These are phyloP conservation scores for Amanita muscaria DNA, from an alignment of 768 basidiomycete genomes.

Conservation along the genomic window DNA sequence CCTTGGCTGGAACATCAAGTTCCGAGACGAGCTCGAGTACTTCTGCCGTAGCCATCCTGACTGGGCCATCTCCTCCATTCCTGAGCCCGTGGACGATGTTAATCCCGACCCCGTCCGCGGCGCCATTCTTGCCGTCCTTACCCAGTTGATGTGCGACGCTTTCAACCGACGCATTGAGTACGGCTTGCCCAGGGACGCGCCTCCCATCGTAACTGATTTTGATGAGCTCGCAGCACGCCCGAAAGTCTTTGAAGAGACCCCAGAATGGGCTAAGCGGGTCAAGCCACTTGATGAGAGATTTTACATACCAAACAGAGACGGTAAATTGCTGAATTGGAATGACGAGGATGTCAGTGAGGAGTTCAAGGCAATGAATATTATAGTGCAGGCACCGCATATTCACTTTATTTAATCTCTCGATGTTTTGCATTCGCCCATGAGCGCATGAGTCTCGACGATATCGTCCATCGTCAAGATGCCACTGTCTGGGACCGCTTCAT, in stretches of 20 bases:
- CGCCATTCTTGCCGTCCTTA: conserved; percentile 20
- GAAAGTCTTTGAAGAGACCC: conserved; percentile 19
- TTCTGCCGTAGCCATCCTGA: conserved; percentile 18
- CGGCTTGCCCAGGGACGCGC: conserved; percentile 25
- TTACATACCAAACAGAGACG: too few relatives aligned
- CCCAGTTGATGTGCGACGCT: conserved; percentile 19
- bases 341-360: conserved; percentile 7
- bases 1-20: conserved; percentile 15
- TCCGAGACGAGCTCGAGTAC: conserved; percentile 26
- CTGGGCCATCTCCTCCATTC: conserved; percentile 1
- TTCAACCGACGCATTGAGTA: conserved; percentile 21
- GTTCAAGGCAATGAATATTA: conserved; percentile 8
- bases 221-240: conserved; percentile 21
- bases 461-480: conserved; percentile 2
- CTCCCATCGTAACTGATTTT: conserved; percentile 23
- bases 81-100: conserved; percentile 10
- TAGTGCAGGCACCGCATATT: conserved; percentile 7
- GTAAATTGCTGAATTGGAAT: conserved; percentile 7
- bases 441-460: conserved; percentile 5
- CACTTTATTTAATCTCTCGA: too few relatives aligned
- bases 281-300: conserved; percentile 11
- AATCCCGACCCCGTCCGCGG: conserved; percentile 17
- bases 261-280: conserved; percentile 19
- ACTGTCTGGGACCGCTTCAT: conserved; percentile 2
- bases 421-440: too few relatives aligned